Conservation (phyloP, 768 basidiomycete species). For the Lentinula raphanica region DNA sequence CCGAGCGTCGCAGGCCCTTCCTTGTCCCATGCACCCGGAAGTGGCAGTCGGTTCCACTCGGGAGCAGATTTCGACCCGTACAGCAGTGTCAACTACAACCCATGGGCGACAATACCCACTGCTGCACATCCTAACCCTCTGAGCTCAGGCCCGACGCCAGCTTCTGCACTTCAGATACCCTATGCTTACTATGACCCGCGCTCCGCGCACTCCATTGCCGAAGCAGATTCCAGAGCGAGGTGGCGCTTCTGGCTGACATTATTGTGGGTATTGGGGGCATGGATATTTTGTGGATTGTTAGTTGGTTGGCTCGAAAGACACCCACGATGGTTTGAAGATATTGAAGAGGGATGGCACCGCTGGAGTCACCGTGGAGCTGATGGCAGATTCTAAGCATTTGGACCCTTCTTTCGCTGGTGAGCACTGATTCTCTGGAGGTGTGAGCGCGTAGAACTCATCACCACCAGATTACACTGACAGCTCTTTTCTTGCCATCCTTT, state of each 20-base stretch:
- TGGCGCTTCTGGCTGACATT: conserved; percentile 31
- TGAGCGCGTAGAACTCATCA: neutral
- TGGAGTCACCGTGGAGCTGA: neutral
- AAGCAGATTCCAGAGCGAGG: conserved; percentile 32
- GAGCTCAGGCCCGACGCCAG: conserved; percentile 1
- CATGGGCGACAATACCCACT: conserved; percentile 3
- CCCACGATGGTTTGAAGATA: neutral
- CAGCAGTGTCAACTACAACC: conserved; percentile 6
- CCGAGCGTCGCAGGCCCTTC: neutral
- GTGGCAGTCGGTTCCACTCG: neutral
- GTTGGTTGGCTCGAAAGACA: conserved; percentile 7
- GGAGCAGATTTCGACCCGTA: neutral
- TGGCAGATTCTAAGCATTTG: neutral
- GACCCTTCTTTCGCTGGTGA: neutral
- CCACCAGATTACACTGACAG: neutral
- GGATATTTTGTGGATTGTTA: conserved; percentile 21
- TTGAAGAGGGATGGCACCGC: neutral
- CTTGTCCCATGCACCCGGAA: neutral
- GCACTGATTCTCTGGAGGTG: neutral
- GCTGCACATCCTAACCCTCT: neutral
- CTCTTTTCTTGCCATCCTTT: too few relatives aligned
- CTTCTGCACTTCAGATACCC: conserved; percentile 19
- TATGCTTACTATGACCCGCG: conserved; percentile 35
- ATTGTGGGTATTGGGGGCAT: conserved; percentile 24
- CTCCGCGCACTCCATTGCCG: conserved; percentile 22